Evolutionary conservation across 768 basidiomycete genomes (phyloP).

Genomic region (Dentipellis sp.): DNA sequence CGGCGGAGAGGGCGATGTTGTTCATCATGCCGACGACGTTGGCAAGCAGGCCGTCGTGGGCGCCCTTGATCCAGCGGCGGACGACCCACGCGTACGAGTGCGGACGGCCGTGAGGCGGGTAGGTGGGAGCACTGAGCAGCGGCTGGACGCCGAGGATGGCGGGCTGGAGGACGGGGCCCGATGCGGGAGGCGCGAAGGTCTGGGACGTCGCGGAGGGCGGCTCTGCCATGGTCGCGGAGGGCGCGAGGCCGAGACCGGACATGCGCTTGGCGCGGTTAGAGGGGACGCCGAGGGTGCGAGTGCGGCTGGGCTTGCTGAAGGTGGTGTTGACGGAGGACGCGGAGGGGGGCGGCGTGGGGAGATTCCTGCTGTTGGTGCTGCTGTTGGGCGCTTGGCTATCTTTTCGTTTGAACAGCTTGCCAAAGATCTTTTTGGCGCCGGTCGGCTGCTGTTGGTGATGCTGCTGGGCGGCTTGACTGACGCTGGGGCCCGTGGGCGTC

Average conservation of each 20-base stretch:
- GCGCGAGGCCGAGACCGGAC: not conserved
- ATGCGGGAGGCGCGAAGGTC: not conserved
- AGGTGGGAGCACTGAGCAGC: slow-evolving; percentile 40
- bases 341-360: not conserved
- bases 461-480: not conserved
- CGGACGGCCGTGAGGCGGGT: slow-evolving; percentile 29
- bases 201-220: slow-evolving; percentile 6
- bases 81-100: slow-evolving; percentile 69
- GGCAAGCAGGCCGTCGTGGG: slow-evolving; percentile 34
- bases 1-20: slow-evolving; percentile 9
- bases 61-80: slow-evolving; percentile 63
- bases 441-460: slow-evolving; percentile 18
- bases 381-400: slow-evolving; percentile 19
- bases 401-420: slow-evolving; percentile 63
- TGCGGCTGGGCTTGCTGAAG: not conserved
- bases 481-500: slow-evolving; percentile 11
- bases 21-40: slow-evolving; percentile 34
- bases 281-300: not conserved
- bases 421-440: slow-evolving; percentile 53
- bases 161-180: slow-evolving; percentile 23
- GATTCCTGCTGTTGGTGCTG: slow-evolving; percentile 6
- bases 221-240: slow-evolving; percentile 1
- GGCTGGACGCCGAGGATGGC: slow-evolving; percentile 65
- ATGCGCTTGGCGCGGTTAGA: not conserved
- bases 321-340: slow-evolving; percentile 3